Percentiles rank a stretch among this genome's conserved stretches.
phyloP scores from a whole-genome alignment of 192 early-diverging fungal genomes.

The Rhizoclosmatium sp. region DNA sequence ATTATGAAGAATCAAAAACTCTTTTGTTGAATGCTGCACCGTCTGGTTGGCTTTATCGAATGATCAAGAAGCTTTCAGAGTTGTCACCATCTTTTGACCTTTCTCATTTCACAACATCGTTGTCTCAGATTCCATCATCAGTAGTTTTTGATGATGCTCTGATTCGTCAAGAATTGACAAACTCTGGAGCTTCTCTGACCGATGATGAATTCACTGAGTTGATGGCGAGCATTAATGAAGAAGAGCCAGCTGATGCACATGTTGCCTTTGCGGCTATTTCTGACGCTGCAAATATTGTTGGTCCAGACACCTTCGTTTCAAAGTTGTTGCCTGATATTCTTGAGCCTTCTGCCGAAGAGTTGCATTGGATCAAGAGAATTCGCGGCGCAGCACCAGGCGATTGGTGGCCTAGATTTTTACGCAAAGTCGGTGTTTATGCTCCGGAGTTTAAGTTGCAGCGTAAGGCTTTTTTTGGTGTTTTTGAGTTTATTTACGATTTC shows the following conservation, averaged over 20 bases:
- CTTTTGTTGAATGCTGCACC: slow-evolving; percentile 13
- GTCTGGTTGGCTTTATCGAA: slow-evolving; percentile 17
- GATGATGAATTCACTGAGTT: slow-evolving; percentile 1
- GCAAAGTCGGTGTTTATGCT: slow-evolving; percentile 7
- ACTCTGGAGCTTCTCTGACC: slow-evolving; percentile 6
- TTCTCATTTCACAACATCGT: slow-evolving; percentile 8
- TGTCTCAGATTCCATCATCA: slow-evolving; percentile 16
- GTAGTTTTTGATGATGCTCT: slow-evolving; percentile 18
- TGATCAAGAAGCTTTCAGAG: slow-evolving; percentile 31
- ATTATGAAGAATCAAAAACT: slow-evolving; percentile 17
- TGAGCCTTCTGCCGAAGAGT: slow-evolving; percentile 10
- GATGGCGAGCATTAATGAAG: background rate
- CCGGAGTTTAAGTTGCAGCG: slow-evolving; percentile 26
- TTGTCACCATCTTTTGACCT: slow-evolving; percentile 30
- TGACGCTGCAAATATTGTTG: background rate
- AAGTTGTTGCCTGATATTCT: background rate
- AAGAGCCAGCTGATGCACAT: slow-evolving; percentile 7
- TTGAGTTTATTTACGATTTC: slow-evolving; percentile 1
- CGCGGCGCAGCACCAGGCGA: slow-evolving; percentile 15
- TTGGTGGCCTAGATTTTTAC: slow-evolving; percentile 30
- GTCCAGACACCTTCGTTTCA: slow-evolving; percentile 10
- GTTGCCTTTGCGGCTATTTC: slow-evolving; percentile 18
- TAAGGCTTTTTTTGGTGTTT: background rate
- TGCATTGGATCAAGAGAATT: slow-evolving; percentile 25
- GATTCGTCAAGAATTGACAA: slow-evolving; percentile 11